Base-by-base conservation (phyloP, 371 early-diverging fungal genomes). In the Lichtheimia hyalospora region DNA sequence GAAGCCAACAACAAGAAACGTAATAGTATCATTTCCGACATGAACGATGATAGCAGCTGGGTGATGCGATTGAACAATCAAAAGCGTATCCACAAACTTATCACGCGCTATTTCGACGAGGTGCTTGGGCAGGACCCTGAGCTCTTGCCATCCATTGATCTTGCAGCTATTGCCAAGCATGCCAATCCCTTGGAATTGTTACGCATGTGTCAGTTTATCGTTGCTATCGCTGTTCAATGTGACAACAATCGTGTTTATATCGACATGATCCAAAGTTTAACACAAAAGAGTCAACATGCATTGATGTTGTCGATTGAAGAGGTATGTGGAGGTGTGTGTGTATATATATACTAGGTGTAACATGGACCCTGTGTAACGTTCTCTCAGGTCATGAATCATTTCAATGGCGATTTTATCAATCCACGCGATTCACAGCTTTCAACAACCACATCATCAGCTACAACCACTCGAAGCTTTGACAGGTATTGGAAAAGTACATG, bases 301-400 rank as follows among this genome's bases (percentile, higher is more conserved):
- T 74, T 97, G 58, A 97, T 97, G 98, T 76, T 92, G 5, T 84
- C 90, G 5, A 93, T 97, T 58, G 96, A 96, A 79, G 74, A 71
- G 62, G 46, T 21, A 5, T 5, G 46, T 46, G 1, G 14, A 2
- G 8, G 34, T 8, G 2, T 34, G 8, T 5, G 8, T 10, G 8
- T 10, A 5, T 27, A 7, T 3, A 3, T 27, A 27, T 27, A n/a
- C n/a, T n/a, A 1, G 6, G 1, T 5, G 34, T 34, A 34, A 34
- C 34, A 34, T 7, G 3, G 7, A 27, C 27, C 18, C 46, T 28
- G 12, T 21, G 23, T 46, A 28, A 21, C 3, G 8, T 56, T 2
- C 20, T 13, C 42, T 7, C 24, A 46, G 46, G 66, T 78, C 12
- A 78, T 78, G 79, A 73, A 60, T 27, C 66, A 73, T 64, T 73